Conservation (phyloP, 495 filamentous ascomycete species). For the Hypoxylon trugodes region DNA sequence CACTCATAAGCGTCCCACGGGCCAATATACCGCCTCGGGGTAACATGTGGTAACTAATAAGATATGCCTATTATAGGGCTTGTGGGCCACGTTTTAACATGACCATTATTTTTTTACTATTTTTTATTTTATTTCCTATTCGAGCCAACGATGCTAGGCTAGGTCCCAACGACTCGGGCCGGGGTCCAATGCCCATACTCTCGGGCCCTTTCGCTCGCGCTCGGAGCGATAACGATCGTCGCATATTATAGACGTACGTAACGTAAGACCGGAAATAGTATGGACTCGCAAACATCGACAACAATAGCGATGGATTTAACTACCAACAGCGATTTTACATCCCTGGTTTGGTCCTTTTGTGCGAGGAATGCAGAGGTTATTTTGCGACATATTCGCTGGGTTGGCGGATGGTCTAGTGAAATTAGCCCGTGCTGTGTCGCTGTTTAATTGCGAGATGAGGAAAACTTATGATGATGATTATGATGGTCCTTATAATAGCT, state of each 20-base stretch:
- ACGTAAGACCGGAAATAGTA: neutral
- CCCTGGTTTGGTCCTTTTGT: too few species aligned
- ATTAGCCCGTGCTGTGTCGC: too few species aligned
- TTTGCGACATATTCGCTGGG: too few species aligned
- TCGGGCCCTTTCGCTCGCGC: neutral
- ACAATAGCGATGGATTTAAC: neutral
- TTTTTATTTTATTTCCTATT: neutral
- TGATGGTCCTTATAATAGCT: too few species aligned
- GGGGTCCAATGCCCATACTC: neutral
- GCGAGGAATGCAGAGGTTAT: too few species aligned
- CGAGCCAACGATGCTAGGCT: neutral
- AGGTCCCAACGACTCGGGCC: neutral
- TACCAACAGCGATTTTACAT: too few species aligned
- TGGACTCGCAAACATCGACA: neutral
- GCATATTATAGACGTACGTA: neutral
- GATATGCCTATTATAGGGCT: neutral
- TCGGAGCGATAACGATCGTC: neutral
- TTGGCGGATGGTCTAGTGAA: too few species aligned
- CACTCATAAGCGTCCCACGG: constrained; percentile 5
- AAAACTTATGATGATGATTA: too few species aligned
- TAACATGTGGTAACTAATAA: neutral
- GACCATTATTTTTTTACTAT: neutral
- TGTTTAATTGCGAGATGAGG: too few species aligned
- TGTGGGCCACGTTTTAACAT: too few species aligned
- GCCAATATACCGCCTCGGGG: constrained; percentile 2